phyloP scores from a whole-genome alignment of 805 yeast genomes.

The Pichia pseudocactophila region DNA sequence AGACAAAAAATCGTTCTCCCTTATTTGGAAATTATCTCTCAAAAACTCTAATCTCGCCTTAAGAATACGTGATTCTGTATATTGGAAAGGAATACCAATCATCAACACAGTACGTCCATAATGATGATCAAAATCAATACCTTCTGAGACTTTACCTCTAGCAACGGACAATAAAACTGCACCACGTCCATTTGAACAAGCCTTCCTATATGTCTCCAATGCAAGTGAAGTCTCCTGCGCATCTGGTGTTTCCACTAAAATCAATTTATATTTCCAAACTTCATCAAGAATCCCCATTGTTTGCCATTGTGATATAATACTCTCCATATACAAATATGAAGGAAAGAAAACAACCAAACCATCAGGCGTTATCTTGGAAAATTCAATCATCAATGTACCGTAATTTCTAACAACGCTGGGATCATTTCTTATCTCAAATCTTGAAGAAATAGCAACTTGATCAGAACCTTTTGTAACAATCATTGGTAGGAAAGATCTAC shows the following conservation, averaged over 20 bases:
- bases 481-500: slow-evolving; percentile 89
- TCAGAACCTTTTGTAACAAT: slow-evolving; percentile 96
- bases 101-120: slow-evolving; percentile 94
- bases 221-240: slow-evolving; percentile 97
- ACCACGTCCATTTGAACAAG: slow-evolving; percentile 96
- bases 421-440: slow-evolving; percentile 94
- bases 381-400: slow-evolving; percentile 86
- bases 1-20: slow-evolving; percentile 89
- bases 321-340: slow-evolving; percentile 93
- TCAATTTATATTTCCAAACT: slow-evolving; percentile 95
- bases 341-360: slow-evolving; percentile 98
- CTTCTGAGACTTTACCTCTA: slow-evolving; percentile 97
- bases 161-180: slow-evolving; percentile 95
- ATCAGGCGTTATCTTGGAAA: slow-evolving; percentile 93
- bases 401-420: slow-evolving; percentile 97
- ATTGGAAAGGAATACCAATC: slow-evolving; percentile 99
- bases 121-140: slow-evolving; percentile 98
- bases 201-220: slow-evolving; percentile 88
- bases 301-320: slow-evolving; percentile 98
- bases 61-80: slow-evolving; percentile 91
- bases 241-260: slow-evolving; percentile 96
- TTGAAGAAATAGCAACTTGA: slow-evolving; percentile 92
- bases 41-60: slow-evolving; percentile 92
- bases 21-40: slow-evolving; percentile 84
- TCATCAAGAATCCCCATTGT: slow-evolving; percentile 96